Conservation (phyloP, 306 rosid species). For the Cyamopsis tetragonoloba region DNA sequence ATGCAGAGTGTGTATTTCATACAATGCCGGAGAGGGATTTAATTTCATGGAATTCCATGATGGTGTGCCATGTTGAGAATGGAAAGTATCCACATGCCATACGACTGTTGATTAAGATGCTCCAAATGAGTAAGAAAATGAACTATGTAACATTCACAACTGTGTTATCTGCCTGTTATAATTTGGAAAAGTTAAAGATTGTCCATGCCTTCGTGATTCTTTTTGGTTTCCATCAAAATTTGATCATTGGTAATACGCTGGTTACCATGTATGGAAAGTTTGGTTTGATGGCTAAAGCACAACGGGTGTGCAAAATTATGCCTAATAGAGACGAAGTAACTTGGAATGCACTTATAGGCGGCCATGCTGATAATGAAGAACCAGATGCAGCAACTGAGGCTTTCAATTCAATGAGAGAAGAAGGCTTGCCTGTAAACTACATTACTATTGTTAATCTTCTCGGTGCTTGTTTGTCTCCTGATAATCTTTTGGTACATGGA, state of each 20-base stretch:
- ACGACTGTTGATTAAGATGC: slow-evolving; percentile 55
- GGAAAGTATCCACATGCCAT: slow-evolving; percentile 44
- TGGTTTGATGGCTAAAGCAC: slow-evolving; percentile 54
- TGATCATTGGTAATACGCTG: slow-evolving; percentile 65
- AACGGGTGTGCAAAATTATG: slow-evolving; percentile 44
- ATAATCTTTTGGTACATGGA: slow-evolving; percentile 53
- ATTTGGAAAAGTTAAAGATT: slow-evolving; percentile 44
- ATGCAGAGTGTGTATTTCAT: slow-evolving; percentile 60
- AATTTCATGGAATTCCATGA: slow-evolving; percentile 92
- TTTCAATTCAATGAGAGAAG: slow-evolving; percentile 60
- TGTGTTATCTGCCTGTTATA: slow-evolving; percentile 72
- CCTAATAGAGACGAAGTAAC: slow-evolving; percentile 65
- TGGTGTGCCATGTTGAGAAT: slow-evolving; percentile 68
- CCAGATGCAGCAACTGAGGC: slow-evolving; percentile 58
- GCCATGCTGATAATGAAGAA: slow-evolving; percentile 64
- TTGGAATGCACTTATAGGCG: slow-evolving; percentile 87
- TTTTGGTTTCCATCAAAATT: slow-evolving; percentile 50
- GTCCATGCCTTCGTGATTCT: slow-evolving; percentile 58
- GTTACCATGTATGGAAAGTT: slow-evolving; percentile 80
- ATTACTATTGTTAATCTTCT: slow-evolving; percentile 67
- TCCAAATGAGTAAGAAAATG: slow-evolving; percentile 33
- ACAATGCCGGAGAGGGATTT: slow-evolving; percentile 74
- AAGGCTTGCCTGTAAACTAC: slow-evolving; percentile 57
- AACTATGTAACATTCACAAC: slow-evolving; percentile 66
- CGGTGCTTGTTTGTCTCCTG: slow-evolving; percentile 51